A percentile compares a stretch with the other conserved stretches of the same genome.
Evolutionary conservation across 2,329 filamentous ascomycete species (phyloP).

Genomic region (Amauroascus verrucosus): DNA sequence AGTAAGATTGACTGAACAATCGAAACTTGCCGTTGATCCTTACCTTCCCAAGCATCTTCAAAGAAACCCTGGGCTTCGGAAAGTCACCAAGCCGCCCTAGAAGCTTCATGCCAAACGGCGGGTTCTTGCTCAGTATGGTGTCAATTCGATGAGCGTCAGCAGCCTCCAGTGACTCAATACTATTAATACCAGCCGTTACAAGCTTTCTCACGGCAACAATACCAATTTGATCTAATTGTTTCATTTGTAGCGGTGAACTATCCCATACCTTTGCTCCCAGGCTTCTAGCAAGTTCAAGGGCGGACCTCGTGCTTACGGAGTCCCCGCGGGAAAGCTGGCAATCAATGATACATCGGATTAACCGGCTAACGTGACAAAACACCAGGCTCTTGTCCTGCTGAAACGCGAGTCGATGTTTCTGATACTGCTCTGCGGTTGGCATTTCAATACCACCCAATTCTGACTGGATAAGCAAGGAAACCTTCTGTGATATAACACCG

Average conservation of each 20-base stretch:
- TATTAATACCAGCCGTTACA: constrained; percentile 57
- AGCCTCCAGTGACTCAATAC: constrained; percentile 57
- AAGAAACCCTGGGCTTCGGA: constrained; percentile 52
- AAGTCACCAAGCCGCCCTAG: constrained; percentile 57
- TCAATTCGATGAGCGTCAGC: constrained; percentile 66
- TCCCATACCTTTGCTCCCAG: constrained; percentile 73
- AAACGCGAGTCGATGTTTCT: constrained; percentile 48
- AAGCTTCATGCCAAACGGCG: constrained; percentile 67
- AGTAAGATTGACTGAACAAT: constrained; percentile 25
- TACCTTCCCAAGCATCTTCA: constrained; percentile 43
- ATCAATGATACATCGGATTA: constrained; percentile 66
- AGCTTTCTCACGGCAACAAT: constrained; percentile 65
- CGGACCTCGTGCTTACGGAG: constrained; percentile 55
- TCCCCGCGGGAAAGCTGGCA: constrained; percentile 57
- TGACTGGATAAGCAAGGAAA: constrained; percentile 66
- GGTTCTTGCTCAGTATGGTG: constrained; percentile 63
- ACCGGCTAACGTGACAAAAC: constrained; percentile 57
- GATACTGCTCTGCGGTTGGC: constrained; percentile 48
- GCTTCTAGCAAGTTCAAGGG: constrained; percentile 67
- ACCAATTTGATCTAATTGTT: constrained; percentile 72
- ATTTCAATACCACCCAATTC: constrained; percentile 58
- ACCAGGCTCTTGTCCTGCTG: constrained; percentile 52
- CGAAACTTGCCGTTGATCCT: constrained; percentile 28
- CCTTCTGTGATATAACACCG: constrained; percentile 58
- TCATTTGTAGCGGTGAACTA: constrained; percentile 65